Conservation (phyloP, 306 rosid species). For the Alnus glutinosa region DNA sequence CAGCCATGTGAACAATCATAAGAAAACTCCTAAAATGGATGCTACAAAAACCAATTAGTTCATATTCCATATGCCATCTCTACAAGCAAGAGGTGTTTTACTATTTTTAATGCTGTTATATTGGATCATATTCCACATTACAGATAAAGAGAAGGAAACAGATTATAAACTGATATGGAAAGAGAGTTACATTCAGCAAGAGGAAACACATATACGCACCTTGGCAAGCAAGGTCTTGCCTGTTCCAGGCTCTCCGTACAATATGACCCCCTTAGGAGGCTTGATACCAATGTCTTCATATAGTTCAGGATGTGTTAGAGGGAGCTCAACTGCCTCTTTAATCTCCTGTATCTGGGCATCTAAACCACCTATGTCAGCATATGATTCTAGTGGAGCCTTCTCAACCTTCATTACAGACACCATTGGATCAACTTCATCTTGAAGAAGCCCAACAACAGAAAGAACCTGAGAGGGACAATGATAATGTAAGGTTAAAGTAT, state of each 20-base stretch:
- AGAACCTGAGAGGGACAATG: constrained; percentile 61
- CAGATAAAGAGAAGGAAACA: neutral
- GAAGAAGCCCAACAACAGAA: constrained; percentile 97
- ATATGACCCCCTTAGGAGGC: constrained; percentile 94
- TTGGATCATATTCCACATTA: neutral
- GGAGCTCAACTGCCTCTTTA: constrained; percentile 99
- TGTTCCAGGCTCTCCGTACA: constrained; percentile 97
- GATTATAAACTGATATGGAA: neutral
- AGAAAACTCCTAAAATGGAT: neutral
- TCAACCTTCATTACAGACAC: constrained; percentile 89
- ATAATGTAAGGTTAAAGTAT: constrained; percentile 9
- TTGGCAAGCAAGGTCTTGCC: constrained; percentile 99
- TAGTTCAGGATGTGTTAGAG: constrained; percentile 91
- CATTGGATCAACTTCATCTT: constrained; percentile 99
- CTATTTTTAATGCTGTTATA: neutral
- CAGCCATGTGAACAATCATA: neutral
- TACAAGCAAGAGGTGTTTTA: neutral
- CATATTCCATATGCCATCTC: neutral
- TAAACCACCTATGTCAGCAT: constrained; percentile 97
- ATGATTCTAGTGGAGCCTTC: constrained; percentile 96
- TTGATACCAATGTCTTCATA: constrained; percentile 98
- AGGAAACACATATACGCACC: constrained; percentile 45
- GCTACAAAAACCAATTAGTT: neutral
- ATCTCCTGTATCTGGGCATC: constrained; percentile 99
- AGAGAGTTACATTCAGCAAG: neutral